A percentile compares a stretch with the other conserved stretches of the same genome.
Conservation (phyloP, 176 grass and related monocot species). For the Aegilops bicornis region DNA sequence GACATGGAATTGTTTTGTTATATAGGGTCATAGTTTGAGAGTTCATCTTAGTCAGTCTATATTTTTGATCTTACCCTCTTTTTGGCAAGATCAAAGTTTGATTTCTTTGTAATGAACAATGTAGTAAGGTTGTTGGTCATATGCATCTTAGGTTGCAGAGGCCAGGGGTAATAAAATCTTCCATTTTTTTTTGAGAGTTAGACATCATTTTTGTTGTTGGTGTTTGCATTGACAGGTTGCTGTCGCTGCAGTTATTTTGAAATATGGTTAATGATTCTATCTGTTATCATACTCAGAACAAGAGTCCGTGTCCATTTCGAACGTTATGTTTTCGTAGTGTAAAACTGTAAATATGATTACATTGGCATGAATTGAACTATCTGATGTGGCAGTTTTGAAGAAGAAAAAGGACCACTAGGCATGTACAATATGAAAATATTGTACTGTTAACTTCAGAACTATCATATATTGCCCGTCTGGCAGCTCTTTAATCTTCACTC, state of each 20-base stretch:
- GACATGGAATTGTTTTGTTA: not conserved
- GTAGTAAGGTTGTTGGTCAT: no score
- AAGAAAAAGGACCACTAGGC: no score
- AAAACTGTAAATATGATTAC: not conserved
- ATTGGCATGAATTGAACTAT: no score
- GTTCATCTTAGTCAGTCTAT: no score
- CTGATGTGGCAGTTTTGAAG: no score
- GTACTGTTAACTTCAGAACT: not conserved
- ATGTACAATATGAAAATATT: no score
- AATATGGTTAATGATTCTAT: not conserved
- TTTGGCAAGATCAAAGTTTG: no score
- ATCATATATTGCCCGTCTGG: not conserved
- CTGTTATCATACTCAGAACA: not conserved
- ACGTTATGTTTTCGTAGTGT: not conserved
- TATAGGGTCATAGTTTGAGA: not conserved
- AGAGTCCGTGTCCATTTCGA: not conserved
- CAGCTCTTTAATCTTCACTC: no score
- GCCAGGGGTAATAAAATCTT: no score
- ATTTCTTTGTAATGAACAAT: no score
- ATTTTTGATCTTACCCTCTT: no score
- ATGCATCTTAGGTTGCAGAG: no score
- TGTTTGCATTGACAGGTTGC: not conserved
- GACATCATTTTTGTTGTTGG: not conserved
- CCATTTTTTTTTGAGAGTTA: not conserved
- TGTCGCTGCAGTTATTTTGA: not conserved